Evolutionary conservation across 768 basidiomycete genomes (phyloP).

Genomic region (Lentinula detonsa): DNA sequence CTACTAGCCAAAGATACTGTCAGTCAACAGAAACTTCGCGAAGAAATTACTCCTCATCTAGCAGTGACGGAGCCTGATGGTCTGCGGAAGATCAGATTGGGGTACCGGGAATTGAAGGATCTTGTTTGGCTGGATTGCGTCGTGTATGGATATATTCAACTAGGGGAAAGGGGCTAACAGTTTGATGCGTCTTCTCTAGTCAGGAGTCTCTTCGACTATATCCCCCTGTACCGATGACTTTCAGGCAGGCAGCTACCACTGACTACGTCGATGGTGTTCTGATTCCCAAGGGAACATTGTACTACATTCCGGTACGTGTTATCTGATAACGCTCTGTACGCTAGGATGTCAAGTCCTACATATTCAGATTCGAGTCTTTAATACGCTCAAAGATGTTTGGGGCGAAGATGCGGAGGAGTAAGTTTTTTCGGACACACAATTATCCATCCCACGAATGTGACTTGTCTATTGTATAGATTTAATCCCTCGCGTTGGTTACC

Average conservation of each 20-base stretch:
- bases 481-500: neutral
- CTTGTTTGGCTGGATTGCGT: conserved; percentile 31
- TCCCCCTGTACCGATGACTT: conserved; percentile 34
- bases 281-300: conserved; percentile 36
- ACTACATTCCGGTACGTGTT: conserved; percentile 28
- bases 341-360: neutral
- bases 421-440: too few relatives aligned
- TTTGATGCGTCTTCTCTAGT: conserved; percentile 12
- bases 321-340: neutral
- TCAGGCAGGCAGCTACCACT: conserved; percentile 30
- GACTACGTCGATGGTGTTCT: conserved; percentile 34
- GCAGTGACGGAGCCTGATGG: neutral
- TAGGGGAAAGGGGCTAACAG: neutral
- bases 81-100: conserved; percentile 23
- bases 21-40: conserved; percentile 44
- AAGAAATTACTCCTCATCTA: conserved; percentile 41
- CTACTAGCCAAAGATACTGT: conserved; percentile 44
- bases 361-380: conserved; percentile 40
- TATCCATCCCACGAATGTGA: neutral
- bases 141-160: neutral
- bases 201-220: conserved; percentile 35
- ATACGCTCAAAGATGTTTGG: conserved; percentile 45
- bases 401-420: conserved; percentile 46
- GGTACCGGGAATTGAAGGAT: conserved; percentile 33
- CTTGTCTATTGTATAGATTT: neutral